phyloP scores from a whole-genome alignment of 768 basidiomycete genomes.

The Hericium alpestre region DNA sequence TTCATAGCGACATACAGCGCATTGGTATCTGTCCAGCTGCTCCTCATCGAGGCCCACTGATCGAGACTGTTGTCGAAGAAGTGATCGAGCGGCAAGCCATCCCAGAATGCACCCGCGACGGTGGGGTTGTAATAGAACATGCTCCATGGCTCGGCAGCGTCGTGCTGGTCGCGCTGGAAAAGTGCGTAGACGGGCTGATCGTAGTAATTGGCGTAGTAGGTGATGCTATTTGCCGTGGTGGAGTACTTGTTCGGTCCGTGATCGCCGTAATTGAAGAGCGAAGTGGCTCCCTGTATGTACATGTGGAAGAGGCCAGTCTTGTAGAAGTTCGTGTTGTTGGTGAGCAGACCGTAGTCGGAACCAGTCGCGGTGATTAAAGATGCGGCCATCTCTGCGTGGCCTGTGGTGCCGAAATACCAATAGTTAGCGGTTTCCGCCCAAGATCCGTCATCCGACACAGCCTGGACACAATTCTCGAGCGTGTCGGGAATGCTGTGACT shows the following conservation, averaged over 20 bases:
- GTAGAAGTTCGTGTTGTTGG: slow-evolving; percentile 57
- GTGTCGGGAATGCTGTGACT: slow-evolving; percentile 64
- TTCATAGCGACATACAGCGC: slow-evolving; percentile 85
- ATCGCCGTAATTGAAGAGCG: slow-evolving; percentile 76
- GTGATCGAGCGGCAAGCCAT: slow-evolving; percentile 69
- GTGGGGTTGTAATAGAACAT: slow-evolving; percentile 90
- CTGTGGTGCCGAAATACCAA: slow-evolving; percentile 92
- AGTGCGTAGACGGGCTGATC: slow-evolving; percentile 66
- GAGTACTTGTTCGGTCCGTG: slow-evolving; percentile 92
- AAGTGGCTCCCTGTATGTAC: slow-evolving; percentile 75
- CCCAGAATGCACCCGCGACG: slow-evolving; percentile 85
- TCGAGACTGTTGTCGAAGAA: slow-evolving; percentile 64
- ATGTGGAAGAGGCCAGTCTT: slow-evolving; percentile 84
- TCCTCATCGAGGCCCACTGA: slow-evolving; percentile 88
- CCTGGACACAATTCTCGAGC: slow-evolving; percentile 60
- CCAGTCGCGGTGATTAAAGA: slow-evolving; percentile 81
- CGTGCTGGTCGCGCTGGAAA: slow-evolving; percentile 78
- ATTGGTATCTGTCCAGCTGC: slow-evolving; percentile 81
- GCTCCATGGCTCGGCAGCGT: slow-evolving; percentile 42
- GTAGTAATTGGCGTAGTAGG: slow-evolving; percentile 67
- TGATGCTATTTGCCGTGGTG: slow-evolving; percentile 80
- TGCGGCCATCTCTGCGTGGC: slow-evolving; percentile 80
- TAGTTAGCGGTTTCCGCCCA: slow-evolving; percentile 94
- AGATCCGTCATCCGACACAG: slow-evolving; percentile 61
- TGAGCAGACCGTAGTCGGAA: slow-evolving; percentile 63